These are phyloP conservation scores for Fusarium tupiense DNA, from an alignment of 2,329 filamentous ascomycete species.

Conservation along the genomic window DNA sequence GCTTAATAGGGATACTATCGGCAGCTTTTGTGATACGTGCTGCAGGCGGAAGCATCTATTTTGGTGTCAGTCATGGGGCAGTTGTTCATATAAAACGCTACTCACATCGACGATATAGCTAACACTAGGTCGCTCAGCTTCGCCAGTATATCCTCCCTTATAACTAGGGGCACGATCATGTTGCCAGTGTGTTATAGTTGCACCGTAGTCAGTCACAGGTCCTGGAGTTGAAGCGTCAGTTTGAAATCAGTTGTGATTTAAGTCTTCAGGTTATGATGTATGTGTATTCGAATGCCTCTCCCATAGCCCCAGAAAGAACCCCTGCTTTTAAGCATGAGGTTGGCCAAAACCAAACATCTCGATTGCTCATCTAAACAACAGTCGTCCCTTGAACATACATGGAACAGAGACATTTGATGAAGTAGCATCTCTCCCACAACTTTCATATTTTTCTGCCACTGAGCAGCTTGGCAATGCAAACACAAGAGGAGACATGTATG, in stretches of 20 bases:
- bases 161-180: constrained; percentile 77
- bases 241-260: constrained; percentile 15
- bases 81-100: constrained; percentile 13
- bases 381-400: background rate
- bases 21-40: constrained; percentile 78
- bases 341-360: background rate
- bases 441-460: constrained; percentile 21
- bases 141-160: constrained; percentile 75
- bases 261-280: constrained; percentile 7
- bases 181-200: constrained; percentile 92
- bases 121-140: constrained; percentile 83
- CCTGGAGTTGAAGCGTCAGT: constrained; percentile 60
- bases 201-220: constrained; percentile 91
- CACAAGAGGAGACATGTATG: background rate
- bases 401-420: too few relatives aligned
- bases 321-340: background rate
- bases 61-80: constrained; percentile 22
- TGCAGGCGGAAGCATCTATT: constrained; percentile 85
- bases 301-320: background rate
- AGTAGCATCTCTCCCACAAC: background rate
- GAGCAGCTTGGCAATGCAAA: background rate
- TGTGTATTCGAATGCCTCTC: background rate
- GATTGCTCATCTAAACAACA: background rate
- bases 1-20: constrained; percentile 91
- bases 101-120: constrained; percentile 91